Evolutionary conservation across 495 filamentous ascomycete species (phyloP), one percentile per base, ranked within the genome.

Genomic region (Talaromyces wortmannii): DNA sequence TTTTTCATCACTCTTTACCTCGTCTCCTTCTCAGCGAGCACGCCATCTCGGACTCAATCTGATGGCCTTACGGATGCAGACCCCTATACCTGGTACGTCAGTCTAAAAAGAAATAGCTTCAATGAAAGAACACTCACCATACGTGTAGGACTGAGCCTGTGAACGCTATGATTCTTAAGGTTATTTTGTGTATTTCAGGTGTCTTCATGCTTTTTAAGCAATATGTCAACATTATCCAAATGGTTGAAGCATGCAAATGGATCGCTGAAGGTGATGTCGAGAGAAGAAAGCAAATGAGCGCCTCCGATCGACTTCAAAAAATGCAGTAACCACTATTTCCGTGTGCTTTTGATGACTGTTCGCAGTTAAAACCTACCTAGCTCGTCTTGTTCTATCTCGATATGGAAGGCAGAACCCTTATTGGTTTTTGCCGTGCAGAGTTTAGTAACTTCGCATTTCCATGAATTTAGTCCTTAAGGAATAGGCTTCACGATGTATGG

Each of bases 1-100:
- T 94, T 91, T 77, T 92, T 92, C 75, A 86, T 95, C 63, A 86
- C 87, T 31, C 77, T 94, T 57, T 95, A 95, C 72, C 87, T 95
- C 53, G 82, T 95, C 40, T 91, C 88, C 64, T 95, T 95, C 78
- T 86, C 82, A 48, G 85, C 82, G 32, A 88, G 86, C 1, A 68
- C 78, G 18, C 78, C 90, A 54, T 86, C 86, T 4, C 85, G 86
- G 1, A 81, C 78, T 30, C 82, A 89, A 5, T 80, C 89, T 15
- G 15, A 44, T n/a, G n/a, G 50, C 55, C 23, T 23, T 23, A 23
- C 23, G 23, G 23, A 23, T 23, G 23, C 23, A 4, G 4, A 23
- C 4, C 4, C 4, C 2, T 23, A 23, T 23, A 23, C 23, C 23
- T 23, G 23, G 23, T 23, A 23, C 23, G 23, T 23, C 23, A 23